Conservation (phyloP, 495 filamentous ascomycete genomes). For the Xylaria scruposa region DNA sequence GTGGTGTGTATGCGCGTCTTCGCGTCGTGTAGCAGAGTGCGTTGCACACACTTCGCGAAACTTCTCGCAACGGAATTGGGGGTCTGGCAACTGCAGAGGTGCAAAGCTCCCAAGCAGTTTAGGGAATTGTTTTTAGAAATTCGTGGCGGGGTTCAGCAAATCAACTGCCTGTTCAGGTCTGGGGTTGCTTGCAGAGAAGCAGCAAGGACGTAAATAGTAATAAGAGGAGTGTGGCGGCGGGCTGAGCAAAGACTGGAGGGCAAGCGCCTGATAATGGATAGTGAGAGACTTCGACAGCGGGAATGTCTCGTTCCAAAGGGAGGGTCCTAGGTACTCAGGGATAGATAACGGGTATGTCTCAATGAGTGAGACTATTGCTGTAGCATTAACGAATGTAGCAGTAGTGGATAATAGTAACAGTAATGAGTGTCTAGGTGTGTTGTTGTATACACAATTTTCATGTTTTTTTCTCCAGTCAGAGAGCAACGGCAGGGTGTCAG, state of each 20-base stretch:
- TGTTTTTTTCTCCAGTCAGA: background rate
- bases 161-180: constrained; percentile 20
- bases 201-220: constrained; percentile 11
- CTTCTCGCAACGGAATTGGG: background rate
- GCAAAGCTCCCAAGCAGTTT: background rate
- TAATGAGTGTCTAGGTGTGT: constrained; percentile 4
- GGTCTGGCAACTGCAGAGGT: background rate
- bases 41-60: background rate
- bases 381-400: background rate
- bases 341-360: background rate
- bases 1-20: constrained; percentile 12
- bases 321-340: background rate
- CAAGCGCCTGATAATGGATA: background rate
- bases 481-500: background rate
- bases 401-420: background rate
- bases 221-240: constrained; percentile 5
- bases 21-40: constrained; percentile 2
- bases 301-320: background rate
- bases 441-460: constrained; percentile 18
- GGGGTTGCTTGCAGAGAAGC: constrained; percentile 4
- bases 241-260: background rate
- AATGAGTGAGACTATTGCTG: background rate
- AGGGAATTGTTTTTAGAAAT: constrained; percentile 20
- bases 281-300: background rate
- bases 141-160: constrained; percentile 19